Evolutionary conservation across 495 filamentous ascomycete genomes (phyloP).

Genomic region (Choiromyces venosus): DNA sequence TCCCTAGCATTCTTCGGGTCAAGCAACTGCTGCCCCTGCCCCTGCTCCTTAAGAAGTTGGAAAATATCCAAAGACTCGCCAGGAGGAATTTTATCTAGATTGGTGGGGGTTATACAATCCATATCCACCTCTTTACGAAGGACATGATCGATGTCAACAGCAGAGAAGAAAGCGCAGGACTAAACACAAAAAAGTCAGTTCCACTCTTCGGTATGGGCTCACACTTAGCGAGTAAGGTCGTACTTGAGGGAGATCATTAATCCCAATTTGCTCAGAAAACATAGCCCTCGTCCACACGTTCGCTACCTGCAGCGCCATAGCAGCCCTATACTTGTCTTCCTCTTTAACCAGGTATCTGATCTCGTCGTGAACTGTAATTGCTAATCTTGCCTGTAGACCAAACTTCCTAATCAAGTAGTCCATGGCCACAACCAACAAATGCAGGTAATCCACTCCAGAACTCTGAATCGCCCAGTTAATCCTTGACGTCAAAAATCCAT

Average conservation of each 20-base stretch:
- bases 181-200: neutral
- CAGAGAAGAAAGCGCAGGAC: constrained; percentile 88
- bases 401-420: constrained; percentile 85
- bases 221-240: neutral
- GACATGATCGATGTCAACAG: constrained; percentile 88
- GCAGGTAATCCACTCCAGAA: constrained; percentile 93
- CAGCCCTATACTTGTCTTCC: constrained; percentile 77
- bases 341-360: constrained; percentile 87
- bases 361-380: constrained; percentile 96
- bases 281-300: constrained; percentile 97
- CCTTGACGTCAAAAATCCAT: constrained; percentile 87
- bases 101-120: constrained; percentile 89
- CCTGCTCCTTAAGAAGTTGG: constrained; percentile 64
- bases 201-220: neutral
- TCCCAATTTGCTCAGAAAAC: constrained; percentile 95
- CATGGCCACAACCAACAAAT: constrained; percentile 90
- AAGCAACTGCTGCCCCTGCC: constrained; percentile 45
- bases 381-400: constrained; percentile 73
- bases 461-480: constrained; percentile 99
- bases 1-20: constrained; percentile 43
- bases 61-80: constrained; percentile 80
- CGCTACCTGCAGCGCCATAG: constrained; percentile 86
- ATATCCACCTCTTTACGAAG: constrained; percentile 96
- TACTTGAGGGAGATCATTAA: constrained; percentile 79
- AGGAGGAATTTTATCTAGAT: constrained; percentile 68